Evolutionary conservation across 805 yeast species (phyloP), one percentile per base, ranked within the genome.

Genomic region (Komagataella pastoris): DNA sequence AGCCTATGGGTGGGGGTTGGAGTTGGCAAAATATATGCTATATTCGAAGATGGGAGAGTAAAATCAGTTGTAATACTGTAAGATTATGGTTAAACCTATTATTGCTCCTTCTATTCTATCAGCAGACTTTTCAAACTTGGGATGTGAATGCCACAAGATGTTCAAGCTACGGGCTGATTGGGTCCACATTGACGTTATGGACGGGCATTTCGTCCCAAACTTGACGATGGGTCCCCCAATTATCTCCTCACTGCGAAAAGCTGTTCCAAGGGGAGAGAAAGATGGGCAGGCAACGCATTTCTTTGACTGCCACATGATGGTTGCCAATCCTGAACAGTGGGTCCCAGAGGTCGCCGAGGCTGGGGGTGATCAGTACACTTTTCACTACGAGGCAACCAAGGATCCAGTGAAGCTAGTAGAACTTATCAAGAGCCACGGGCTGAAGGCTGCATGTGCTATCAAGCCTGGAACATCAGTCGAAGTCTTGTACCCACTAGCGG

Each of bases 301-400:
- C 56, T 91, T 93, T 63, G 99, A 93, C 66, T 91, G 98, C 69
- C 99, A 93, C 69, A 90, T 93, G 97, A 93, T 93, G 99, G 97
- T 93, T 46, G 73, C 89, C 19, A 70, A 75, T 52, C 99, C 99
- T 14, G 95, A 87, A 64, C 81, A 82, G 63, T 93, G 98, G 98
- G 93, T 93, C 52, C 85, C 79, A 49, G 95, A 85, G 55, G 83
- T 93, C 60, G 97, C 95, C 47, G 79, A 83, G 57, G 91, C 90
- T 47, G 98, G 98, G 53, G 98, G 96, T 49, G 95, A 88, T 66
- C 95, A 86, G 66, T 93, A 88, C 67, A 90, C 97, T 8, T 93
- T 93, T 77, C 99, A 93, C 70, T 85, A 82, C 67, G 99, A 93
- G 70, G 85, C 97, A 30, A 86, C 97, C 43, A 74, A 82, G 59